Conservation (phyloP, 2,329 filamentous ascomycete genomes). For the Plectosphaerella cucumerina region DNA sequence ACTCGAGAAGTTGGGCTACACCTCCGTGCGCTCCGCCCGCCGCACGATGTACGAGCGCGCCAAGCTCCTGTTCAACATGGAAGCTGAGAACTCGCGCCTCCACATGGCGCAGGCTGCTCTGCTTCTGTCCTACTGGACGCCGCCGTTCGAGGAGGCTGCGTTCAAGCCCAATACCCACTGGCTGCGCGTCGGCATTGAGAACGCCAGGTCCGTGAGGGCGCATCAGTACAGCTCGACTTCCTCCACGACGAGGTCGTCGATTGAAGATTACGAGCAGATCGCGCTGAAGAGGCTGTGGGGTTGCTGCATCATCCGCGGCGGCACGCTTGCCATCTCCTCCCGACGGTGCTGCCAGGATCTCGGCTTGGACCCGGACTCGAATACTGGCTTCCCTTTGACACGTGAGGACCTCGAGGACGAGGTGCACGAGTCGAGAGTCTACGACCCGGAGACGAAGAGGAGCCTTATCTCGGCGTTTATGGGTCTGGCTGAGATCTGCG, state of each 20-base stretch:
- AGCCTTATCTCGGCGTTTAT: background rate
- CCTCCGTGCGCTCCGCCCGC: background rate
- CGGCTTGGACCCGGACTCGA: background rate
- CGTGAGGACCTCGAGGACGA: background rate
- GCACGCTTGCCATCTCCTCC: background rate
- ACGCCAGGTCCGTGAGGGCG: background rate
- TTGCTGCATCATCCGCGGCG: background rate
- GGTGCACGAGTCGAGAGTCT: background rate
- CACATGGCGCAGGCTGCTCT: constrained; percentile 1
- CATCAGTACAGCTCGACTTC: background rate
- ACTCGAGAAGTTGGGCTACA: constrained; percentile 1
- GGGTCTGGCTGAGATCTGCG: background rate
- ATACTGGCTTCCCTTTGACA: background rate
- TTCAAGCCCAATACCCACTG: background rate
- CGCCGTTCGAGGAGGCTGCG: background rate
- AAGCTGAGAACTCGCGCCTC: background rate
- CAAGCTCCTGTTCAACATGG: background rate
- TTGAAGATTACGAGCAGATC: background rate
- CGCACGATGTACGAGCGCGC: constrained; percentile 1
- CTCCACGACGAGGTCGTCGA: background rate
- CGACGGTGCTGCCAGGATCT: background rate
- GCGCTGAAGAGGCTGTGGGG: background rate
- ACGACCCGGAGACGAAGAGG: background rate
- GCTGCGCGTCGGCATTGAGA: constrained; percentile 1
- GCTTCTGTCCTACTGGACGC: background rate